Percentiles rank a stretch among this genome's conserved stretches.
phyloP scores from a whole-genome alignment of 805 yeast genomes.

The Saccharomycopsis sp. region DNA sequence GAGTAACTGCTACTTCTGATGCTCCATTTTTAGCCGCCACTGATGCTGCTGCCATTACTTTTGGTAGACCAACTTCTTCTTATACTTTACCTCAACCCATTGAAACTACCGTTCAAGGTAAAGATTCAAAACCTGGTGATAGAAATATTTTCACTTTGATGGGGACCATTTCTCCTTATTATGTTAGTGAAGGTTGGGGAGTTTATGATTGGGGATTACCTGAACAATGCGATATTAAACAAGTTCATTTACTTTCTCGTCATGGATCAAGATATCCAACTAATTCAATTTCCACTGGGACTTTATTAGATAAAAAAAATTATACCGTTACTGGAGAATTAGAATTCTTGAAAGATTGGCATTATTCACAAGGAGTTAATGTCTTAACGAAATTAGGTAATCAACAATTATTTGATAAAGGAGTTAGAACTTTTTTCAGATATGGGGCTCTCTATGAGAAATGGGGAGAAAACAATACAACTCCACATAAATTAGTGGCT shows the following conservation, averaged over 20 bases:
- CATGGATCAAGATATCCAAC: conserved; percentile 77
- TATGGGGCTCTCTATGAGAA: conserved; percentile 18
- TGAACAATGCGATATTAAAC: conserved; percentile 42
- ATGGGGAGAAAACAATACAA: conserved; percentile 2
- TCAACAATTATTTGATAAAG: conserved; percentile 20
- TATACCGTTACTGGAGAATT: conserved; percentile 35
- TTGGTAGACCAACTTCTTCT: conserved; percentile 16
- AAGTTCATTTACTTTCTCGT: conserved; percentile 61
- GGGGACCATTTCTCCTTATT: conserved; percentile 19
- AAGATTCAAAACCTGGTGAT: conserved; percentile 11
- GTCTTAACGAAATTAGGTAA: conserved; percentile 19
- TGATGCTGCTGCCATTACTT: conserved; percentile 7
- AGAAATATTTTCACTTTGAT: conserved; percentile 16
- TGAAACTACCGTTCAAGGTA: conserved; percentile 18
- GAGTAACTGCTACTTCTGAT: conserved; percentile 12
- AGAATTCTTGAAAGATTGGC: conserved; percentile 39
- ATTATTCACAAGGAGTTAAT: conserved; percentile 14
- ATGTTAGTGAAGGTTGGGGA: conserved; percentile 18
- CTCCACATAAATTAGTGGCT: conserved; percentile 16
- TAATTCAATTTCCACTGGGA: conserved; percentile 25
- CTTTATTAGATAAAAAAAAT: conserved; percentile 23
- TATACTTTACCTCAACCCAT: conserved; percentile 18
- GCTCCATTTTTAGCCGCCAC: conserved; percentile 18
- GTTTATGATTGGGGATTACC: conserved; percentile 19
- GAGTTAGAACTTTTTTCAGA: conserved; percentile 18